Base-by-base conservation (phyloP, 2,329 filamentous ascomycete genomes). In the Plectosphaerella plurivora region DNA sequence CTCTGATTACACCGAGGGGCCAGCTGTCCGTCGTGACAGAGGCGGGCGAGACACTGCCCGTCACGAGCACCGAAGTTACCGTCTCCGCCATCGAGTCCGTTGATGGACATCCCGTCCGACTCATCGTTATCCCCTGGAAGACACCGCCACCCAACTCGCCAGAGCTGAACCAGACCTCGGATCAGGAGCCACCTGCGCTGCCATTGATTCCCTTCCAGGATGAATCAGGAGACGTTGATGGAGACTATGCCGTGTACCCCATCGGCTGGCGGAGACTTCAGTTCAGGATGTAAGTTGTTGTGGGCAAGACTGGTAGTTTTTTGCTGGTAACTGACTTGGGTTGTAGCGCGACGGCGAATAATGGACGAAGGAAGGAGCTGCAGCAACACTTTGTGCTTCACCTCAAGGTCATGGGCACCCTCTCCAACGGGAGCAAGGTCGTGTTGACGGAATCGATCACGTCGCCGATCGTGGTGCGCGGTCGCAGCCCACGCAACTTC, bases 71-170 rank as follows among this genome's bases (percentile, higher is more conserved):
- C 68, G 92, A 97, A 67, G 83, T 97, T 50, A 86, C 87, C 51
- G 89, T 97, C 46, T 95, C 91, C 5, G 93, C 93, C 9, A 96
- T 91, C 47, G 93, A 97, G 68, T 97, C 93, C 2, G 91, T 96
- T 15, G 93, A 97, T 67, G 90, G 91, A 35, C 93, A 96, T 61
- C 75, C 89, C 0, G 91, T 97, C 44, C 93, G 95, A 61, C 86
- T 97, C 56, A 97, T 97, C 57, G 94, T 94, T 8, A 96, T 97
- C 54, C 93, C 93, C 1, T 97, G 93, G 93, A 97, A 97, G 75
- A 97, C 92, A 2, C 92, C 91, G 1, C 89, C 88, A 25, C 89
- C 89, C 49, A 89, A 87, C 69, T 83, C 86, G 4, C 79, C 84
- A n/a, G 83, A 87, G 57, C 76, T 85, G 53, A 78, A 72, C 55